phyloP scores from a whole-genome alignment of 441 rosid species.

The Arabidopsis hybrid region DNA sequence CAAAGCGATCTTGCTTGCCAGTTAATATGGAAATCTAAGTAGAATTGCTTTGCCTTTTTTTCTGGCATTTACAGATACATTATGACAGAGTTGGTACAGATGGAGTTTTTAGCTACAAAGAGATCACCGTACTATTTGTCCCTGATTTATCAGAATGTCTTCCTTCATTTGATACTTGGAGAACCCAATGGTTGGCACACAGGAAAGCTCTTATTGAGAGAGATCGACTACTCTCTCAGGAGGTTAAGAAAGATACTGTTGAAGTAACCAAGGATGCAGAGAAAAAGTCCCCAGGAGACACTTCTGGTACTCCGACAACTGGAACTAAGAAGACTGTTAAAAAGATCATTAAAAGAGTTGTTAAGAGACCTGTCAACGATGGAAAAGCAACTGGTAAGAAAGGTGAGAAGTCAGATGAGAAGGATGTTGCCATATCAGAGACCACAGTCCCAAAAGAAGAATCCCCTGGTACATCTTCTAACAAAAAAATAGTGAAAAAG shows the following conservation, averaged over 20 bases:
- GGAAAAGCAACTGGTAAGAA: slow-evolving; percentile 51
- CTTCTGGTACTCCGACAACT: slow-evolving; percentile 51
- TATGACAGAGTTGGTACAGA: slow-evolving; percentile 90
- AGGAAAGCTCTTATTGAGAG: slow-evolving; percentile 75
- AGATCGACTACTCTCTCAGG: slow-evolving; percentile 62
- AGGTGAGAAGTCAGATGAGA: slow-evolving; percentile 52
- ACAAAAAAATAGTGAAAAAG: slow-evolving; percentile 64
- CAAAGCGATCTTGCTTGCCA: slow-evolving; percentile 19
- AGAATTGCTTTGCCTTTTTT: slow-evolving; percentile 13
- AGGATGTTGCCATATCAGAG: slow-evolving; percentile 53
- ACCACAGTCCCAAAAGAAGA: slow-evolving; percentile 54
- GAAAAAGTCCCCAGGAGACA: slow-evolving; percentile 53
- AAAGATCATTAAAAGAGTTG: slow-evolving; percentile 83
- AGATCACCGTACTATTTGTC: slow-evolving; percentile 90
- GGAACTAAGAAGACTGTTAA: slow-evolving; percentile 65
- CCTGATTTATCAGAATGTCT: slow-evolving; percentile 93
- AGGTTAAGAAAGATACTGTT: slow-evolving; percentile 60
- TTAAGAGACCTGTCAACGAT: slow-evolving; percentile 63
- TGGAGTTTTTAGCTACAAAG: slow-evolving; percentile 89
- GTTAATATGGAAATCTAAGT: slow-evolving; percentile 11
- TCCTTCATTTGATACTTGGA: slow-evolving; percentile 85
- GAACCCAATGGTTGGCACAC: slow-evolving; percentile 83
- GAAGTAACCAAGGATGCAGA: slow-evolving; percentile 52
- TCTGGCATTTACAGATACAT: slow-evolving; percentile 73
- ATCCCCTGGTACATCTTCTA: slow-evolving; percentile 58